These are phyloP conservation scores for Haplosporangium sp. DNA, from an alignment of 371 early-diverging fungal species.

Conservation along the genomic window DNA sequence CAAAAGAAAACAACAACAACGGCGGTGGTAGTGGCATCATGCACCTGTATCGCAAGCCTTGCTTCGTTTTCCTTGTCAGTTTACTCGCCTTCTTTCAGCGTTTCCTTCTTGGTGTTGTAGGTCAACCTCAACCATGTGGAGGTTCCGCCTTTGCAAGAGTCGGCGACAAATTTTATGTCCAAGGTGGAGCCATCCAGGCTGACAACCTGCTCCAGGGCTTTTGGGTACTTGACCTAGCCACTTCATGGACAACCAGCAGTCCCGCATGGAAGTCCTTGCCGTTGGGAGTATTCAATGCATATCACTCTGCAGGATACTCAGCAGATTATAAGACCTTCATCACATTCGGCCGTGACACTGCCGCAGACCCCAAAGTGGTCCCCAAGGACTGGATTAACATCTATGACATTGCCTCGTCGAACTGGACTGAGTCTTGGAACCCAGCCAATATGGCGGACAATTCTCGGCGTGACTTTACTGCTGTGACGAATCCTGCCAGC, in stretches of 20 bases:
- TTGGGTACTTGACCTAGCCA: constrained; percentile 40
- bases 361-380: constrained; percentile 16
- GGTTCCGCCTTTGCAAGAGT: constrained; percentile 29
- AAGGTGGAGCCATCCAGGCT: constrained; percentile 32
- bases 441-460: constrained; percentile 25
- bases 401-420: constrained; percentile 22
- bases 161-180: constrained; percentile 33
- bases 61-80: neutral
- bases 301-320: constrained; percentile 38
- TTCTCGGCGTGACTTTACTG: constrained; percentile 38
- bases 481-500: constrained; percentile 27
- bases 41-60: constrained; percentile 1
- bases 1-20: neutral
- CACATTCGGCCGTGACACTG: constrained; percentile 47
- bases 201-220: constrained; percentile 26
- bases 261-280: constrained; percentile 33
- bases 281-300: constrained; percentile 32
- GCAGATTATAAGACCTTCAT: constrained; percentile 42
- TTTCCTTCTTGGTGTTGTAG: neutral
- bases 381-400: constrained; percentile 29
- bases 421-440: constrained; percentile 15
- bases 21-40: constrained; percentile 2
- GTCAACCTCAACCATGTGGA: constrained; percentile 40
- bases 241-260: constrained; percentile 32
- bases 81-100: neutral